A percentile compares a stretch with the other conserved stretches of the same genome.
Conservation (phyloP, 2,329 filamentous ascomycete genomes). For the Ophiostoma perfectum region DNA sequence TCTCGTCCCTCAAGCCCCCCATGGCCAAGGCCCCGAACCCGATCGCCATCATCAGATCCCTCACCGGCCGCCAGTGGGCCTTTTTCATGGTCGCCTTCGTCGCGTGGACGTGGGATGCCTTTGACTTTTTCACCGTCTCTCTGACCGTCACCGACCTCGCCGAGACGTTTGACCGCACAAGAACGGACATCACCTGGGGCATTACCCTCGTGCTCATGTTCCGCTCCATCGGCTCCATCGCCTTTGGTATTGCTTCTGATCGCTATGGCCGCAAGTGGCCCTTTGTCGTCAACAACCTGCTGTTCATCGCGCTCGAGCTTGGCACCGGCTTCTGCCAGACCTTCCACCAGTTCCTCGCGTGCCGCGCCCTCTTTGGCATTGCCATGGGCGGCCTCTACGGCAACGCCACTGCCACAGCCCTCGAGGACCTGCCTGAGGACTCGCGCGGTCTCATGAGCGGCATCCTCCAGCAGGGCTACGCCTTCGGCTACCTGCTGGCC, state of each 20-base stretch:
- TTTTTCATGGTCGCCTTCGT: conserved; percentile 70
- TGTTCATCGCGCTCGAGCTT: conserved; percentile 49
- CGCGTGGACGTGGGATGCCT: conserved; percentile 46
- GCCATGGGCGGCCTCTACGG: conserved; percentile 81
- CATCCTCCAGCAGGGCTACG: conserved; percentile 69
- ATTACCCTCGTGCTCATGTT: conserved; percentile 72
- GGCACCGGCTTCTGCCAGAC: conserved; percentile 71
- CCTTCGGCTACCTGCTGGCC: conserved; percentile 38
- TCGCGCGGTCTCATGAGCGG: conserved; percentile 76
- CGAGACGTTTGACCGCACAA: conserved; percentile 44
- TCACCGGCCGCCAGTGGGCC: conserved; percentile 63
- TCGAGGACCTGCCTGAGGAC: conserved; percentile 54
- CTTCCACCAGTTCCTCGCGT: conserved; percentile 69
- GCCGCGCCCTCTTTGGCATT: conserved; percentile 66
- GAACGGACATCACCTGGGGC: conserved; percentile 66
- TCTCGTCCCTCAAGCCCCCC: conserved; percentile 51
- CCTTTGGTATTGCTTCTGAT: conserved; percentile 73
- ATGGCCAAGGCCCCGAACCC: conserved; percentile 62
- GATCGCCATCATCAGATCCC: conserved; percentile 59
- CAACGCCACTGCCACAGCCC: conserved; percentile 70
- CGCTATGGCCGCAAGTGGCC: conserved; percentile 78
- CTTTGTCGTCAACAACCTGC: conserved; percentile 73
- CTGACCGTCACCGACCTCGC: conserved; percentile 70
- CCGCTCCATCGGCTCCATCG: conserved; percentile 66
- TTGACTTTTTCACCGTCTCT: conserved; percentile 65